Percentiles rank a stretch among this genome's conserved stretches.
Evolutionary conservation across 257 asterid genomes (phyloP).

Genomic region (Solanum corneliomulleri): DNA sequence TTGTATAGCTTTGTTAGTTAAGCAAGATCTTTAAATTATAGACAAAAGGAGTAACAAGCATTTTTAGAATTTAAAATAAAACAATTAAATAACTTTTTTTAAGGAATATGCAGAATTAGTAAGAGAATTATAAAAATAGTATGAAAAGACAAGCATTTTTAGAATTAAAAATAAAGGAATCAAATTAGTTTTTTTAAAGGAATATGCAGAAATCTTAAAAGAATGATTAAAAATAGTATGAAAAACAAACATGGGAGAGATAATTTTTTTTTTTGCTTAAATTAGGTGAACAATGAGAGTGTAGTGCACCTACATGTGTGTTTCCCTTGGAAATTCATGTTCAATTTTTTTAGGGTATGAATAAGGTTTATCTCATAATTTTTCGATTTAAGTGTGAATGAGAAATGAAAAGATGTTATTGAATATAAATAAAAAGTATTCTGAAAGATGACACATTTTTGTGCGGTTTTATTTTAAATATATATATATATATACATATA

Average conservation of each 20-base stretch:
- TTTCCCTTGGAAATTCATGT: neutral
- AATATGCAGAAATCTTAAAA: neutral
- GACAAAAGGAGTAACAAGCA: neutral
- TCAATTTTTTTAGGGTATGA: neutral
- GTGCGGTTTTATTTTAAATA: neutral
- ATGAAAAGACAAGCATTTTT: neutral
- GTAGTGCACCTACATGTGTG: neutral
- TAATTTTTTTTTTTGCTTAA: neutral
- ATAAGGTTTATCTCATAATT: neutral
- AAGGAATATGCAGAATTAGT: neutral
- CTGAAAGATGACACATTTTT: neutral
- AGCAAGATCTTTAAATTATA: neutral
- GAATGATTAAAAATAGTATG: neutral
- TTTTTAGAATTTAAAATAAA: neutral
- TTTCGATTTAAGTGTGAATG: neutral
- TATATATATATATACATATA: too few relatives aligned
- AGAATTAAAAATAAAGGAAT: neutral
- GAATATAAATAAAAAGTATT: neutral
- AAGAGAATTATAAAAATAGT: neutral
- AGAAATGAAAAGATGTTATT: neutral
- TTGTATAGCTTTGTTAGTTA: neutral
- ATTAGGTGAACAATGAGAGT: neutral
- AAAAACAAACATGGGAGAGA: neutral
- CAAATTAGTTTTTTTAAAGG: neutral
- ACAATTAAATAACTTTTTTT: neutral